Evolutionary conservation across 768 basidiomycete genomes (phyloP).

Genomic region (Pleurotus tuoliensis): DNA sequence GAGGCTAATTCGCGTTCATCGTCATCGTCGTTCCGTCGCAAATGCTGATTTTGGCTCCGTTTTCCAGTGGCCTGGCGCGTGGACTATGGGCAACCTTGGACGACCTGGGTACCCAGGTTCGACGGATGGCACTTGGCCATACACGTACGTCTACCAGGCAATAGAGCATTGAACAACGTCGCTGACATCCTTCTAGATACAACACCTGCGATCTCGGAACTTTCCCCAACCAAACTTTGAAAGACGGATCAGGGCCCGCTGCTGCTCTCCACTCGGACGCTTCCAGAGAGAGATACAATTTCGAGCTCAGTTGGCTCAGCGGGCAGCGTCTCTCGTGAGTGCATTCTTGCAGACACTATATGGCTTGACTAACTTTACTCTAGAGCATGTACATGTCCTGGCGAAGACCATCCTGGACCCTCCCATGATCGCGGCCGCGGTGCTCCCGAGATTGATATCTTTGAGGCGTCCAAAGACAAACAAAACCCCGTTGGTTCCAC

Average conservation of each 20-base stretch:
- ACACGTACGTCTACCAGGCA: slow-evolving; percentile 45
- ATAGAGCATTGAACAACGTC: no score
- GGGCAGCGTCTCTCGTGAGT: slow-evolving; percentile 75
- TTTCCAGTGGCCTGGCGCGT: slow-evolving; percentile 74
- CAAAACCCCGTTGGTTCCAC: slow-evolving; percentile 38
- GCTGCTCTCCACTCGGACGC: slow-evolving; percentile 54
- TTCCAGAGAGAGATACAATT: slow-evolving; percentile 48
- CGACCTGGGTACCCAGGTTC: slow-evolving; percentile 77
- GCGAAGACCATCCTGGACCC: slow-evolving; percentile 79
- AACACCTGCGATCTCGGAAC: slow-evolving; percentile 75
- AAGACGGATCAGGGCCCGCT: slow-evolving; percentile 49
- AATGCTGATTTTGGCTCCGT: not conserved
- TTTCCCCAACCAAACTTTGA: slow-evolving; percentile 63
- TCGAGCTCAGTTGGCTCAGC: slow-evolving; percentile 65
- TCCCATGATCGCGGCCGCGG: slow-evolving; percentile 50
- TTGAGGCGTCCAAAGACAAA: slow-evolving; percentile 74
- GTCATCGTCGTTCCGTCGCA: no score
- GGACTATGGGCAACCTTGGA: slow-evolving; percentile 89
- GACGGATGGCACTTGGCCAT: slow-evolving; percentile 82
- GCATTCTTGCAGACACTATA: not conserved
- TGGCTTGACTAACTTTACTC: not conserved
- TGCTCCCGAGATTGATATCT: slow-evolving; percentile 79
- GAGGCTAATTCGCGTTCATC: not conserved
- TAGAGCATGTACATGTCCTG: slow-evolving; percentile 74
- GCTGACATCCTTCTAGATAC: slow-evolving; percentile 33